phyloP scores from a whole-genome alignment of 139 green algal species.

The Chlamydomonas applanata region DNA sequence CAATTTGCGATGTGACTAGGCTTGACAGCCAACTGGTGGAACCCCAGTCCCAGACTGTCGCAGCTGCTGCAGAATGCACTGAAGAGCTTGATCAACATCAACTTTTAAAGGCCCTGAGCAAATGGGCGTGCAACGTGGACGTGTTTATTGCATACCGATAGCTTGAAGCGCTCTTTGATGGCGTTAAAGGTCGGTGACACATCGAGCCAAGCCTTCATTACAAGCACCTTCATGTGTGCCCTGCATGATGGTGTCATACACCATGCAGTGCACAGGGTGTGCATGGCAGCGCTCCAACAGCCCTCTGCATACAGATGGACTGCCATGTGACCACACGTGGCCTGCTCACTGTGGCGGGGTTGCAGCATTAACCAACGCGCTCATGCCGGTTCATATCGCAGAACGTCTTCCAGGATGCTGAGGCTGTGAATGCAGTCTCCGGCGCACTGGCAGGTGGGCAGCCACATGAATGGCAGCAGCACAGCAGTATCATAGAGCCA shows the following conservation, averaged over 20 bases:
- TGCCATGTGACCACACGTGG: too few relatives aligned
- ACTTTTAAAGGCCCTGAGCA: background rate
- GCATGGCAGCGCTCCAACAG: too few relatives aligned
- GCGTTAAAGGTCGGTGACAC: background rate
- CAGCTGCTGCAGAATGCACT: background rate
- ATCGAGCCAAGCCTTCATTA: too few relatives aligned
- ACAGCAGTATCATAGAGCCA: too few relatives aligned
- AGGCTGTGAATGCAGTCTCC: conserved; percentile 53
- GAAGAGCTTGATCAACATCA: background rate
- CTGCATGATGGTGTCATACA: too few relatives aligned
- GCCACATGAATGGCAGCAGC: too few relatives aligned
- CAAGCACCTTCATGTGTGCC: conserved; percentile 3
- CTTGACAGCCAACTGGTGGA: too few relatives aligned
- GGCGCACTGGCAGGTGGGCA: conserved; percentile 49
- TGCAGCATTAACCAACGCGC: background rate
- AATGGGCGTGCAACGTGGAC: background rate
- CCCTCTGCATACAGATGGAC: too few relatives aligned
- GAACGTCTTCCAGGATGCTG: conserved; percentile 4
- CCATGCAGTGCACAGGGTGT: too few relatives aligned
- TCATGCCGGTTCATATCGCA: background rate
- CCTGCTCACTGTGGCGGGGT: too few relatives aligned
- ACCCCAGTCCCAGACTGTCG: too few relatives aligned
- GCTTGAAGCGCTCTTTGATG: background rate
- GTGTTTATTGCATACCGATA: background rate
- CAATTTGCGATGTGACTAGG: too few relatives aligned